Base-by-base conservation (phyloP, 768 basidiomycete species). In the Mycena rebaudengoi region DNA sequence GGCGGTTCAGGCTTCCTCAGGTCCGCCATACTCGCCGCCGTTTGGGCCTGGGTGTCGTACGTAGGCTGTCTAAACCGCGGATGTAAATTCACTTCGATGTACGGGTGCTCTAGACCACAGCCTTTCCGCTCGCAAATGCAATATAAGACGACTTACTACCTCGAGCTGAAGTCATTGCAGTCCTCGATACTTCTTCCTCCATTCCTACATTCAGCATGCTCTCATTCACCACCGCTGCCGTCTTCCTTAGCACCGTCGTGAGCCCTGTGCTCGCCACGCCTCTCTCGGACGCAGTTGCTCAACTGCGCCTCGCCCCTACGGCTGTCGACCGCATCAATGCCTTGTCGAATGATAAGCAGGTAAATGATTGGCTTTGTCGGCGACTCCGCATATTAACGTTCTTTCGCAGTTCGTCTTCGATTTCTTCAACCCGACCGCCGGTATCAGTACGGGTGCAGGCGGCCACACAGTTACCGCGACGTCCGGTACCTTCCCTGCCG, bases 401-500 rank as follows among this genome's bases (percentile, higher is more conserved):
- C 21, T 10, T 21, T 32, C 29, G 16, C 35, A 68, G 67, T 68
- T 68, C n/a, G 49, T 62, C 2, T 68, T 68, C 60, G 57, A 68
- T 46, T 69, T 69, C 43, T 57, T 69, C 46, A 39, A 57, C 20
- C 60, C 67, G 5, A 39, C 48, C 12, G 28, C 44, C 18, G 44
- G 35, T 6, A 48, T 28, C 13, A 32, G 52, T 7, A 26, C 20
- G 5, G 68, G 68, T 2, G 30, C 44, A 8, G 64, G 50, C 10
- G 68, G 68, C 18, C 25, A 48, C n/a, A 43, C 44, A 18, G 44
- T 58, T 30, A 18, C 18, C 39, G 68, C 68, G 8, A 66, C 52
- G 35, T n/a, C 61, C 5, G 68, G 52, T 1, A 63, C 44, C 12
- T 69, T 66, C 60, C 68, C 68, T 29, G 68, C 68, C 18, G 57